Conservation (phyloP, 345 rosid species). For the Brassica nigra region DNA sequence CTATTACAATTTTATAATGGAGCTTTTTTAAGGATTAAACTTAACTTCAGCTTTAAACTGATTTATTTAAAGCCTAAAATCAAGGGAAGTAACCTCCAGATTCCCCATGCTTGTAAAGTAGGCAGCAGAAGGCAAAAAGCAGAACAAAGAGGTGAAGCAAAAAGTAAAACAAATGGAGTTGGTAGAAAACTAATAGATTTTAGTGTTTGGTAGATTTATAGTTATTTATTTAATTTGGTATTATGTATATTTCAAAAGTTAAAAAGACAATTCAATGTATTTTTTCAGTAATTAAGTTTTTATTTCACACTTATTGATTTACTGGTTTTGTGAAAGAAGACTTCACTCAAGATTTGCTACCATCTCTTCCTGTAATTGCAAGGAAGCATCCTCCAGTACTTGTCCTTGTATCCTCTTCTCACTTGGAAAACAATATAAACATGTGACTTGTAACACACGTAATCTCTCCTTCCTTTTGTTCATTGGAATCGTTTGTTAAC, state of each 20-base stretch:
- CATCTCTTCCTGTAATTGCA: slow-evolving; percentile 1
- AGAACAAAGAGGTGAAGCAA: neutral
- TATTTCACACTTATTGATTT: neutral
- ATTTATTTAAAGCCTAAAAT: neutral
- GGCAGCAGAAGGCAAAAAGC: slow-evolving; percentile 10
- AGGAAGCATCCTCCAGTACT: neutral
- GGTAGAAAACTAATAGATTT: neutral
- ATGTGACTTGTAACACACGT: neutral
- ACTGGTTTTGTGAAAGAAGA: neutral
- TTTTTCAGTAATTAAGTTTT: neutral
- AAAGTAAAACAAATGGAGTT: neutral
- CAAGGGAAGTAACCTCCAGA: slow-evolving; percentile 6
- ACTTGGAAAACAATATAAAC: neutral
- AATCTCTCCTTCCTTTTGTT: neutral
- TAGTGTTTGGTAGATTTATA: neutral
- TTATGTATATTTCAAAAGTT: neutral
- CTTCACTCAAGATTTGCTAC: neutral
- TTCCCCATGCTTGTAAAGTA: slow-evolving; percentile 5
- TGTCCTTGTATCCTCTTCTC: neutral
- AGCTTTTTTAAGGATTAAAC: neutral
- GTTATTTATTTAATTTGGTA: neutral
- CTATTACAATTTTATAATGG: neutral
- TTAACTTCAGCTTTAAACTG: neutral
- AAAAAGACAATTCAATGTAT: neutral
- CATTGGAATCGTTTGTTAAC: neutral